Conservation (phyloP, 257 asterid species). For the Nicotiana obtusifolia region DNA sequence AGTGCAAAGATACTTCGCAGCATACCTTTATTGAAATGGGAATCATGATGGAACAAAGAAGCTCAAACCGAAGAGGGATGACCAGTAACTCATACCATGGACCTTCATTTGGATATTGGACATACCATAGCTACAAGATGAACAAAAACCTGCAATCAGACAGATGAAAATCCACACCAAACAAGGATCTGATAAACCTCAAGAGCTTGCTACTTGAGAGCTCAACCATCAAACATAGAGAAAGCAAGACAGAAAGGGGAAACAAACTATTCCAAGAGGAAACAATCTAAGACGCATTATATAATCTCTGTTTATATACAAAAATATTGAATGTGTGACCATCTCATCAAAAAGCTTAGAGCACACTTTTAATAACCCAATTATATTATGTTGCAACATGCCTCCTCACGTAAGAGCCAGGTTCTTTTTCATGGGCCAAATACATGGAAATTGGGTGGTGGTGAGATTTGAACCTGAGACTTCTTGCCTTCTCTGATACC, state of each 20-base stretch:
- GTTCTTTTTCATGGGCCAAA: not conserved
- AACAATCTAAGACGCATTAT: not conserved
- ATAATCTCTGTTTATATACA: not conserved
- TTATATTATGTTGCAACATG: not conserved
- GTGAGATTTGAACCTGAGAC: not conserved
- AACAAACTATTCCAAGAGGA: not conserved
- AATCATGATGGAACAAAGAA: conserved; percentile 98
- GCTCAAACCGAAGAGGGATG: conserved; percentile 98
- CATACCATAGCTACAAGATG: conserved; percentile 88
- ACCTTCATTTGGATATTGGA: conserved; percentile 83
- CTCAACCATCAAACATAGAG: not conserved
- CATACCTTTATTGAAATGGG: conserved; percentile 96
- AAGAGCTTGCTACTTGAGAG: not conserved
- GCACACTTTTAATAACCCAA: not conserved
- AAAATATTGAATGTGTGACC: not conserved
- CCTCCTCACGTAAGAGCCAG: not conserved
- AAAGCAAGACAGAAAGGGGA: not conserved
- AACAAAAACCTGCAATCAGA: conserved; percentile 9
- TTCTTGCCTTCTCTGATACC: not conserved
- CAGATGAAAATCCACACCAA: not conserved
- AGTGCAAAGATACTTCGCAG: conserved; percentile 9
- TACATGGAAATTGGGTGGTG: not conserved
- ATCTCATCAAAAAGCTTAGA: not conserved
- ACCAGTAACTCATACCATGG: conserved; percentile 97
- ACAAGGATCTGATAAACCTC: not conserved